Conservation (phyloP, 2,329 filamentous ascomycete genomes). For the Xenoacremonium recifei region DNA sequence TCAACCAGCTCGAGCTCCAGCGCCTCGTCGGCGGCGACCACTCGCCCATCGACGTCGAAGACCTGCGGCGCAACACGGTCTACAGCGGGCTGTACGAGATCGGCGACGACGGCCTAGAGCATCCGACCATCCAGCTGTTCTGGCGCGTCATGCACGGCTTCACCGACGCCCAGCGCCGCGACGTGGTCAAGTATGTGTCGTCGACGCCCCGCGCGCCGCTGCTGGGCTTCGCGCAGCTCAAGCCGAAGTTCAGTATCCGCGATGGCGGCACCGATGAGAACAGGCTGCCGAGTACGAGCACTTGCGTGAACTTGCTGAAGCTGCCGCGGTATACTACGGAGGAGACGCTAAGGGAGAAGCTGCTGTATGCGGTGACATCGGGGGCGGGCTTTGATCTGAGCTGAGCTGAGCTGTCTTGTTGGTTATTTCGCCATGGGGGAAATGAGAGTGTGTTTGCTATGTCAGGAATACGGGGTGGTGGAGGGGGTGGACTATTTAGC, state of each 20-base stretch:
- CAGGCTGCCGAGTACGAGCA: slow-evolving; percentile 88
- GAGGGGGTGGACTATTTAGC: too few species aligned
- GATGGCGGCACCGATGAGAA: slow-evolving; percentile 64
- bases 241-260: slow-evolving; percentile 83
- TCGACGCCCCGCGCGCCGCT: slow-evolving; percentile 88
- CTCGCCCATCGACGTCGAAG: slow-evolving; percentile 80
- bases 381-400: slow-evolving; percentile 90
- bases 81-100: slow-evolving; percentile 88
- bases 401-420: slow-evolving; percentile 29
- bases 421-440: too few species aligned
- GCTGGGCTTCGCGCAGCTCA: slow-evolving; percentile 82
- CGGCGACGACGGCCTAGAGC: slow-evolving; percentile 84
- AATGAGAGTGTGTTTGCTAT: too few species aligned
- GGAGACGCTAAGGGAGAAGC: slow-evolving; percentile 67
- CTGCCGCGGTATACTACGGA: slow-evolving; percentile 76
- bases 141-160: slow-evolving; percentile 85
- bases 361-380: slow-evolving; percentile 85
- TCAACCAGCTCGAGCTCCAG: slow-evolving; percentile 94
- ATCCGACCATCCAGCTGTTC: slow-evolving; percentile 82
- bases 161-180: slow-evolving; percentile 72
- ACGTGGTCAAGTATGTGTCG: slow-evolving; percentile 94
- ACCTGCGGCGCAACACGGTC: slow-evolving; percentile 77
- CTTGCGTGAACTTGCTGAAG: slow-evolving; percentile 93
- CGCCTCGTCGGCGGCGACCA: slow-evolving; percentile 88
- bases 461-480: too few species aligned